Evolutionary conservation across 164 flowering plant genomes (phyloP).

Genomic region (Piper longum): DNA sequence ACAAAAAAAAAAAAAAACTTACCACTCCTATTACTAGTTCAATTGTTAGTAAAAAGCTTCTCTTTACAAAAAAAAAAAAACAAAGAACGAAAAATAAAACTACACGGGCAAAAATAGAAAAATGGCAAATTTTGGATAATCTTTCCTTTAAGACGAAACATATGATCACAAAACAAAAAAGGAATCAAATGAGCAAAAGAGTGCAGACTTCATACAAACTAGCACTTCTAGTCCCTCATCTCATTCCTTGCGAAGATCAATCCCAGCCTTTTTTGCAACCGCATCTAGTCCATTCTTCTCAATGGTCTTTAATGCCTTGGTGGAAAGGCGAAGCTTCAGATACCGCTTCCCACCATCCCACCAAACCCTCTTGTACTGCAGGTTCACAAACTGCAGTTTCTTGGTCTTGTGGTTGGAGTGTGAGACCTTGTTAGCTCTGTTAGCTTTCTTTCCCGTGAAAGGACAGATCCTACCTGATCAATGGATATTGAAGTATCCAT

Average conservation of each 20-base stretch:
- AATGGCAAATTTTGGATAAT: not conserved
- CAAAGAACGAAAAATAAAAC: too few species aligned
- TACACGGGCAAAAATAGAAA: too few species aligned
- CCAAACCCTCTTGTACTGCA: constrained; percentile 90
- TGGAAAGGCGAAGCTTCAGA: constrained; percentile 70
- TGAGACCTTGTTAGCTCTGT: constrained; percentile 69
- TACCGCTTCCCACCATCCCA: constrained; percentile 93
- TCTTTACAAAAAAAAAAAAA: too few species aligned
- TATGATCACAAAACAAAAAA: not conserved
- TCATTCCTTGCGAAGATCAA: constrained; percentile 69
- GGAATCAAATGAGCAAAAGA: not conserved
- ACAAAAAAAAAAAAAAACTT: too few species aligned
- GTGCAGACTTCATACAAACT: too few species aligned
- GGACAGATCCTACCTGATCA: constrained; percentile 78
- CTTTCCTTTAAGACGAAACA: constrained; percentile 1
- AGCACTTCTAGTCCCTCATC: not conserved
- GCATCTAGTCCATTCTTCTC: constrained; percentile 93
- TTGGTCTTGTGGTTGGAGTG: constrained; percentile 89
- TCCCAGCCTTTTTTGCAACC: constrained; percentile 84
- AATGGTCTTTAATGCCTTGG: constrained; percentile 86
- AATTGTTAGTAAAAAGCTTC: too few species aligned
- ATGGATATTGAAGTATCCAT: not conserved
- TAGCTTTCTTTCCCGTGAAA: constrained; percentile 89
- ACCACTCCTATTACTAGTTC: too few species aligned
- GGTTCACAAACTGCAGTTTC: constrained; percentile 79